Evolutionary conservation across 306 rosid genomes (phyloP), one percentile per base, ranked within the genome.

Genomic region (Bauhinia variegata): DNA sequence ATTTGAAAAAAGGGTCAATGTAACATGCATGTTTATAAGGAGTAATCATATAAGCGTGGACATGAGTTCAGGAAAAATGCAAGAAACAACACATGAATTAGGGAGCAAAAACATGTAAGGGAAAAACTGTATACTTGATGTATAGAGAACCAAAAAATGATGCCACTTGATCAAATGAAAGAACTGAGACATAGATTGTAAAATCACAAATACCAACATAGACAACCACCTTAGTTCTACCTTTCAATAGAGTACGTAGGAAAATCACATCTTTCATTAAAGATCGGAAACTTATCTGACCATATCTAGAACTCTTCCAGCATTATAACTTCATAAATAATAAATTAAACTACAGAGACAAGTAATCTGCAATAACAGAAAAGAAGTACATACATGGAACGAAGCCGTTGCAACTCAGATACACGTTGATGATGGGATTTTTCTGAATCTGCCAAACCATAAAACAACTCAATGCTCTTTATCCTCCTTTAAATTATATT

Each of bases 371-470:
- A 59, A 49, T 36, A 8, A 15, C 7, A 57, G 55, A 53, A 72
- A 72, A 79, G 65, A 72, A 54, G 64, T 37, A 71, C 85, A 56
- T 84, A 93, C 99, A 93, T 82, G 32, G 97, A 90, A 63, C 92
- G 92, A 49, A 93, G 95, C 66, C 91, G 85, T 70, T 88, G 97
- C 87, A 93, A 79, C 73, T 90, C 97, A 36, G 89, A 84, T 32
- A 93, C 96, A 52, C 97, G 99, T 71, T 90, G 99, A 83, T 90
- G 96, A 57, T 93, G 99, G 28, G 99, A 90, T 67, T 86, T 93
- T 84, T 93, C 97, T 68, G 86, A 72, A 86, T 93, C 99, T 84
- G 96, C 79, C 67, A 70, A 80, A 80, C 67, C 63, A 73, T 39
- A 44, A 70, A 72, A 61, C 54, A 60, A 50, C 41, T 53, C 17